A percentile compares a stretch with the other conserved stretches of the same genome.
phyloP scores from a whole-genome alignment of 306 rosid species.

The Glycine latifolia region DNA sequence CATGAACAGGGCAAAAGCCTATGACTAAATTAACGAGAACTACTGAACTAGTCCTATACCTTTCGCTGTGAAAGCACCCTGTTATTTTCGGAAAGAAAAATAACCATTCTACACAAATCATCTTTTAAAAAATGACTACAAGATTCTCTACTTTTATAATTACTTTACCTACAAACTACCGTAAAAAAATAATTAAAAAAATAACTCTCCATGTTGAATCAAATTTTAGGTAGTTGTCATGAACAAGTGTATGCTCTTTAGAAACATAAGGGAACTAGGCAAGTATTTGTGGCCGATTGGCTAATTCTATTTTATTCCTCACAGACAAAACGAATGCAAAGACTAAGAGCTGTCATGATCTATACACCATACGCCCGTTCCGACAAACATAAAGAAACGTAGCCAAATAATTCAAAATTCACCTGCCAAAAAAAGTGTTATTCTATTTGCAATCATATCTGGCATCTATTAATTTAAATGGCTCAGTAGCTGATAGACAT shows the following conservation, averaged over 20 bases:
- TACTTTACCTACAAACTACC: no score
- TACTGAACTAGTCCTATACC: no score
- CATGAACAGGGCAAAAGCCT: no score
- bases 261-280: background rate
- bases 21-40: no score
- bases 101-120: no score
- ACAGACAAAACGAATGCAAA: slow-evolving; percentile 29
- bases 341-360: slow-evolving; percentile 18
- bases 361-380: background rate
- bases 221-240: background rate
- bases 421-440: slow-evolving; percentile 8
- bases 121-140: no score
- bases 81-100: no score
- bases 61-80: no score
- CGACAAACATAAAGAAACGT: background rate
- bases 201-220: no score
- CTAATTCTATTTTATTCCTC: background rate
- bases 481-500: slow-evolving; percentile 9
- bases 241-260: background rate
- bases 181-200: no score
- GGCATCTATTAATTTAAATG: slow-evolving; percentile 9
- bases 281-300: background rate
- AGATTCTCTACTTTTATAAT: no score
- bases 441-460: slow-evolving; percentile 23
- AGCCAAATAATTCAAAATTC: slow-evolving; percentile 2